phyloP scores from a whole-genome alignment of 192 early-diverging fungal genomes.

The Rhizoclosmatium sp. region DNA sequence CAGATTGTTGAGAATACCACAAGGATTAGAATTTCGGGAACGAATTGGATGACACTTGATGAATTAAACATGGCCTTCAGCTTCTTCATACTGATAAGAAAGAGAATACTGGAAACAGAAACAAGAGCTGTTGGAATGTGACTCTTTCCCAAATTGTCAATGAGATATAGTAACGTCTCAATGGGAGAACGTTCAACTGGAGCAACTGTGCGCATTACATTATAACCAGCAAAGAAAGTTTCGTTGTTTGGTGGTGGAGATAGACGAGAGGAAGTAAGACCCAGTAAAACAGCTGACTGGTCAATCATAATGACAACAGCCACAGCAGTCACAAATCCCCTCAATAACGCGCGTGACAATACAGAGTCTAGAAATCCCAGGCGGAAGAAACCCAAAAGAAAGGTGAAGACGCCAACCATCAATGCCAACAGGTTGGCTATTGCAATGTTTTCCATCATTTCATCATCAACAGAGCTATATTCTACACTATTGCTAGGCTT shows the following conservation, averaged over 20 bases:
- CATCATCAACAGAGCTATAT: constrained; percentile 38
- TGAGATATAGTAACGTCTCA: constrained; percentile 74
- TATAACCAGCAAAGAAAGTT: constrained; percentile 13
- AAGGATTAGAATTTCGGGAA: constrained; percentile 92
- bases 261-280: constrained; percentile 40
- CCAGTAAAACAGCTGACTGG: constrained; percentile 82
- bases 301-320: constrained; percentile 92
- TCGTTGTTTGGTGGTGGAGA: neutral
- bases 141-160: constrained; percentile 66
- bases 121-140: constrained; percentile 77
- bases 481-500: neutral
- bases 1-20: constrained; percentile 79
- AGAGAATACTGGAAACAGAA: constrained; percentile 73
- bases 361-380: constrained; percentile 98
- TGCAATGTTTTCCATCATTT: constrained; percentile 42
- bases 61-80: constrained; percentile 51
- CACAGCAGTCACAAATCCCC: constrained; percentile 95
- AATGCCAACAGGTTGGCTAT: constrained; percentile 77
- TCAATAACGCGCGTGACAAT: constrained; percentile 88
- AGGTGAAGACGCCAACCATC: constrained; percentile 93
- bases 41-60: constrained; percentile 68
- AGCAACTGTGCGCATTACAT: neutral
- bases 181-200: constrained; percentile 70
- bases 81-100: constrained; percentile 66
- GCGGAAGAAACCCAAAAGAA: constrained; percentile 92